Percentiles rank a stretch among this genome's conserved stretches.
These are phyloP conservation scores for Cudoniella acicularis DNA, from an alignment of 495 filamentous ascomycete genomes.

Conservation along the genomic window DNA sequence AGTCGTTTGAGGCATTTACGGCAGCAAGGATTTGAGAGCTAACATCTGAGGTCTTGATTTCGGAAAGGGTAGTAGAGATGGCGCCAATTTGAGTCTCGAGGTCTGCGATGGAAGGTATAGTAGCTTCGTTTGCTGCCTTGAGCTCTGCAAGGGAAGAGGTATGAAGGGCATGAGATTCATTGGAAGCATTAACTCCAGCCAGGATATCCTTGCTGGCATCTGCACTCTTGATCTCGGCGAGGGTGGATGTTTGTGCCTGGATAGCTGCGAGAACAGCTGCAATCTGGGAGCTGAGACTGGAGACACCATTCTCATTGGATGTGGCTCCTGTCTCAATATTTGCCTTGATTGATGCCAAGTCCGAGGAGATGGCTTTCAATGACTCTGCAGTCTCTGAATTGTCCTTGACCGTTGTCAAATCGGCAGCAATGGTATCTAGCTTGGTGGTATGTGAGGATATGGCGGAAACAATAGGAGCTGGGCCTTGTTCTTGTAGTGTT, in stretches of 20 bases:
- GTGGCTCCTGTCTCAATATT: slow-evolving; percentile 12
- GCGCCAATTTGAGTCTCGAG: slow-evolving; percentile 12
- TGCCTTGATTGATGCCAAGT: slow-evolving; percentile 19
- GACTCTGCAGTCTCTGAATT: slow-evolving; percentile 9
- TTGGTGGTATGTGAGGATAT: slow-evolving; percentile 17
- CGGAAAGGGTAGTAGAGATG: slow-evolving; percentile 4
- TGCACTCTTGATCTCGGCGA: slow-evolving; percentile 18
- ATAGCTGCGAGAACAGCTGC: slow-evolving; percentile 9
- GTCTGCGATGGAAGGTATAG: slow-evolving; percentile 5
- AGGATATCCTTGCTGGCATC: slow-evolving; percentile 20
- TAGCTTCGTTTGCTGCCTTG: slow-evolving; percentile 2
- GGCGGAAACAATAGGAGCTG: slow-evolving; percentile 8
- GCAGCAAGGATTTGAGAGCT: slow-evolving; percentile 12
- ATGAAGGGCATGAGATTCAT: slow-evolving; percentile 7
- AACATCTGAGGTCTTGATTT: slow-evolving; percentile 11
- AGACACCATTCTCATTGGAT: slow-evolving; percentile 8
- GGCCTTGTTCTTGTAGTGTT: slow-evolving; percentile 15
- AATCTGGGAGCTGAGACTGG: slow-evolving; percentile 12
- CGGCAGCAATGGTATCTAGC: slow-evolving; percentile 20
- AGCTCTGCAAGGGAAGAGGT: slow-evolving; percentile 1
- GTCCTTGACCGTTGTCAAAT: slow-evolving; percentile 15
- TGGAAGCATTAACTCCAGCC: slow-evolving; percentile 11
- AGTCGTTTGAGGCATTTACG: slow-evolving; percentile 15
- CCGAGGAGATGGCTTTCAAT: slow-evolving; percentile 14
- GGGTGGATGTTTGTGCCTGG: slow-evolving; percentile 13